A percentile compares a stretch with the other conserved stretches of the same genome.
Conservation (phyloP, 2,329 filamentous ascomycete species). For the Cladobotryum mycophilum region DNA sequence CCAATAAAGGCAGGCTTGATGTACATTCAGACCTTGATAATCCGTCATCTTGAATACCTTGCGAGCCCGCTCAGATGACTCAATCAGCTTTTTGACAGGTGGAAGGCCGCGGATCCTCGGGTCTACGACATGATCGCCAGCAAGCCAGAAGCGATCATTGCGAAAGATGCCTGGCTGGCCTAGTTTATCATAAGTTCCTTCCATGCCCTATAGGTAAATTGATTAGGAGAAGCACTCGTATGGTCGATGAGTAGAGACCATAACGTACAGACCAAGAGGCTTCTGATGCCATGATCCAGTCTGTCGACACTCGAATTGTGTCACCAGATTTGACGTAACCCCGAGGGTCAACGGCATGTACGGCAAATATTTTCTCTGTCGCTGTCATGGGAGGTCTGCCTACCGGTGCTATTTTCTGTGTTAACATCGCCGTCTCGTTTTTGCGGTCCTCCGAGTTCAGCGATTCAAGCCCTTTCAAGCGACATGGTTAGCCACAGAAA, state of each 20-base stretch:
- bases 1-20: conserved; percentile 26
- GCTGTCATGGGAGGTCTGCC: conserved; percentile 32
- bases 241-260: not conserved
- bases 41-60: conserved; percentile 9
- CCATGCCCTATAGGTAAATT: conserved; percentile 26
- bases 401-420: conserved; percentile 1
- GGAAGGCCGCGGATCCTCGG: conserved; percentile 33
- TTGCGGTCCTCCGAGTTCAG: conserved; percentile 8
- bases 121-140: conserved; percentile 42
- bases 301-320: conserved; percentile 35
- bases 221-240: too few species aligned
- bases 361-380: conserved; percentile 39
- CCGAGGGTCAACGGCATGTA: conserved; percentile 31
- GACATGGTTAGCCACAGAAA: not conserved
- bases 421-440: not conserved
- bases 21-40: conserved; percentile 26
- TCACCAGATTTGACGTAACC: conserved; percentile 32
- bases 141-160: conserved; percentile 45
- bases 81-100: conserved; percentile 30
- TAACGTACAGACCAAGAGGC: conserved; percentile 28
- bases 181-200: conserved; percentile 32
- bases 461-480: not conserved
- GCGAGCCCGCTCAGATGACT: conserved; percentile 23
- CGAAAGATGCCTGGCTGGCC: conserved; percentile 38
- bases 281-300: conserved; percentile 42